Evolutionary conservation across 2,329 filamentous ascomycete genomes (phyloP).

Genomic region (Stagonosporopsis cucurbitacearum): DNA sequence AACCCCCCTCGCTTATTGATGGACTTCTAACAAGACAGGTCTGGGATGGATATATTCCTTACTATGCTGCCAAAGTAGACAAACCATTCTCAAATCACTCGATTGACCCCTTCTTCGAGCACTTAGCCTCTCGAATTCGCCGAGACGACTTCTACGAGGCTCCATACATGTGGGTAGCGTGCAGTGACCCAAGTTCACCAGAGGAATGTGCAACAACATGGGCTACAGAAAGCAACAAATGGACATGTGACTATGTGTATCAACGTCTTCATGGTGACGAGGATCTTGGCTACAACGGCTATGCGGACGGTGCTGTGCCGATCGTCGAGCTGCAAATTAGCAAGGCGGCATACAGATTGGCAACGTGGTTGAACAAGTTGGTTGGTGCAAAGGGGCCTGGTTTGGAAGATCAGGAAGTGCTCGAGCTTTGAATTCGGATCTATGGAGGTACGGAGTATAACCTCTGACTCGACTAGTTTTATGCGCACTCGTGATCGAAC

Average conservation of each 20-base stretch:
- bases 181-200: slow-evolving; percentile 42
- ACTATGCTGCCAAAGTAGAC: slow-evolving; percentile 44
- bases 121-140: slow-evolving; percentile 45
- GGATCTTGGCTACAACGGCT: slow-evolving; percentile 47
- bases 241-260: slow-evolving; percentile 52
- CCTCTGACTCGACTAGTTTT: not conserved
- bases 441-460: not conserved
- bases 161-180: slow-evolving; percentile 46
- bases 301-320: slow-evolving; percentile 48
- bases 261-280: slow-evolving; percentile 37
- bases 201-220: slow-evolving; percentile 45
- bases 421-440: slow-evolving; percentile 20
- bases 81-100: slow-evolving; percentile 44
- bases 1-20: not conserved
- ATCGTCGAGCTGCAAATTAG: slow-evolving; percentile 52
- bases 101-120: slow-evolving; percentile 47
- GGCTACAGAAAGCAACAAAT: slow-evolving; percentile 49
- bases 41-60: slow-evolving; percentile 50
- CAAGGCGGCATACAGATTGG: slow-evolving; percentile 50
- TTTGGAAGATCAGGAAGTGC: slow-evolving; percentile 19
- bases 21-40: slow-evolving; percentile 36
- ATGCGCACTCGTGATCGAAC: not conserved
- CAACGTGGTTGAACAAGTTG: slow-evolving; percentile 49
- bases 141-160: slow-evolving; percentile 47
- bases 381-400: slow-evolving; percentile 25